Percentiles rank a stretch among this genome's conserved stretches.
phyloP scores from a whole-genome alignment of 495 filamentous ascomycete species.

The Aspergillus diversus region DNA sequence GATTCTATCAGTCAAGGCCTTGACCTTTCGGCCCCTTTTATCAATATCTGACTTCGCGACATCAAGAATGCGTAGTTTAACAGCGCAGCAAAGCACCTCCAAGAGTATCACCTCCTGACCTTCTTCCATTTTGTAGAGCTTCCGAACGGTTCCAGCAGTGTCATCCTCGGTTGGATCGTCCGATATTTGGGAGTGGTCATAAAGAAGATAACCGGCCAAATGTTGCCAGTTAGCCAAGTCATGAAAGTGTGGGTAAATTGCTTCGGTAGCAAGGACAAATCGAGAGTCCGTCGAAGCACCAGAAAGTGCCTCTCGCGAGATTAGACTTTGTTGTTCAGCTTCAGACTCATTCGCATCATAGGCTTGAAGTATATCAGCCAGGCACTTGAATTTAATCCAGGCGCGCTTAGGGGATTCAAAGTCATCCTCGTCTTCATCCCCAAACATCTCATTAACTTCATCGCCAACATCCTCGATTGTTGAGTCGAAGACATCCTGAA shows the following conservation, averaged over 20 bases:
- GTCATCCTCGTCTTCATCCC: slow-evolving; percentile 68
- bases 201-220: slow-evolving; percentile 85
- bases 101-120: slow-evolving; percentile 83
- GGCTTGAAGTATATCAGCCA: slow-evolving; percentile 77
- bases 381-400: slow-evolving; percentile 90
- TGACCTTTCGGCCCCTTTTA: slow-evolving; percentile 65
- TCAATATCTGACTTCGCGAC: slow-evolving; percentile 58
- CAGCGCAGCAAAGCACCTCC: slow-evolving; percentile 80
- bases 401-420: slow-evolving; percentile 71
- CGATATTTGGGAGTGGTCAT: slow-evolving; percentile 74
- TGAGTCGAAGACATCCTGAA: slow-evolving; percentile 78
- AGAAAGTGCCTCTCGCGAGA: slow-evolving; percentile 39
- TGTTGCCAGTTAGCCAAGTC: slow-evolving; percentile 86
- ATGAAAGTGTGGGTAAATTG: slow-evolving; percentile 77
- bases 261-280: slow-evolving; percentile 81
- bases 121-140: slow-evolving; percentile 70
- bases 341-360: slow-evolving; percentile 67
- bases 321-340: slow-evolving; percentile 33
- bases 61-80: slow-evolving; percentile 66
- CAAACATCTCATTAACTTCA: slow-evolving; percentile 70
- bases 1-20: slow-evolving; percentile 62
- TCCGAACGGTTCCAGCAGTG: slow-evolving; percentile 57
- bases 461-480: slow-evolving; percentile 84
- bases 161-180: slow-evolving; percentile 57
- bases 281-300: slow-evolving; percentile 68